A percentile compares a stretch with the other conserved stretches of the same genome.
These are phyloP conservation scores for Phytomonas sp. DNA, from an alignment of 208 protist genomes.

Conservation along the genomic window DNA sequence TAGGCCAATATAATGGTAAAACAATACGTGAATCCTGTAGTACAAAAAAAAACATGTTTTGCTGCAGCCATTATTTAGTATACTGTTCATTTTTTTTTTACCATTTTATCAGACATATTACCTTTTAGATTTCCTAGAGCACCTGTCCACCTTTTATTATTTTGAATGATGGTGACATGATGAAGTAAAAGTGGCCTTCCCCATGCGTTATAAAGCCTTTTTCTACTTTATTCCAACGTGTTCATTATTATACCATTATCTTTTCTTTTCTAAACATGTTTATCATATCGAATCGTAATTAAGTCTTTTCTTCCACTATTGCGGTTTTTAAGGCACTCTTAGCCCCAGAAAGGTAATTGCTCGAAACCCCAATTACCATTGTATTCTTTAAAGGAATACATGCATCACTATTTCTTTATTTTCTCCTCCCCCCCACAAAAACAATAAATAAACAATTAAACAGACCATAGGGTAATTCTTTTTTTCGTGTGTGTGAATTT, in stretches of 20 bases:
- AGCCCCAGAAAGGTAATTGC: background rate
- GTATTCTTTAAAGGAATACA: background rate
- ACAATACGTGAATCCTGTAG: background rate
- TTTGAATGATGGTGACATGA: background rate
- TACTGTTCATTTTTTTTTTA: constrained; percentile 16
- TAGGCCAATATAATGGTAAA: background rate
- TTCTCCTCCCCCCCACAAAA: background rate
- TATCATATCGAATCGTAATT: background rate
- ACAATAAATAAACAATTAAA: no score
- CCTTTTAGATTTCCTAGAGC: constrained; percentile 5
- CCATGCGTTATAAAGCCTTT: background rate
- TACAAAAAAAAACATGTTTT: background rate
- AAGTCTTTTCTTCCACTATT: constrained; percentile 10
- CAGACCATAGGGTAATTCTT: no score
- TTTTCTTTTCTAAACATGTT: background rate
- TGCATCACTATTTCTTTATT: background rate
- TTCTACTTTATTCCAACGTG: background rate
- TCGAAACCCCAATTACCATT: background rate
- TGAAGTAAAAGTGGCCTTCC: background rate
- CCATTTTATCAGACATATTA: constrained; percentile 12
- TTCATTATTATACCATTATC: background rate
- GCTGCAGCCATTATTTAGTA: constrained; percentile 7
- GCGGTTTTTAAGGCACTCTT: constrained; percentile 3
- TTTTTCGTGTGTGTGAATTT: no score
- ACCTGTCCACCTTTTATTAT: background rate